A percentile compares a stretch with the other conserved stretches of the same genome.
Conservation (phyloP, 75 land plant genomes). For the Picea sitchensis region DNA sequence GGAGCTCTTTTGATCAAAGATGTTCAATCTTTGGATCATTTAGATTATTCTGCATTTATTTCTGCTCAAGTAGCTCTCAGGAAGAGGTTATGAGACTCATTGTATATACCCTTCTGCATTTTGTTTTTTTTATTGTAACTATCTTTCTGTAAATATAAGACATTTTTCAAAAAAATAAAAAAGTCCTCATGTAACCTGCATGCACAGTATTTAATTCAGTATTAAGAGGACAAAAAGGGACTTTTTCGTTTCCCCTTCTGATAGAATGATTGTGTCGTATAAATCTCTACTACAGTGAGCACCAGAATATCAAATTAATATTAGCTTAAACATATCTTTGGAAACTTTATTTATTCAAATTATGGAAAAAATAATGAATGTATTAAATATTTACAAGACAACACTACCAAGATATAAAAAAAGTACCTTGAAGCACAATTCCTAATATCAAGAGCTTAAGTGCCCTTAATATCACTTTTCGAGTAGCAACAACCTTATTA, state of each 20-base stretch:
- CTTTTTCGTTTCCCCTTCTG: background rate
- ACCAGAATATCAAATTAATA: slow-evolving; percentile 3
- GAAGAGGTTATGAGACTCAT: no score
- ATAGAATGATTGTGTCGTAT: background rate
- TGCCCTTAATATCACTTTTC: slow-evolving; percentile 39
- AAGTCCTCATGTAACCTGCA: no score
- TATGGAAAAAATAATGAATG: background rate
- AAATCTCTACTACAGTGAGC: background rate
- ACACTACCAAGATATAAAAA: background rate
- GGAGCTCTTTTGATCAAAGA: no score
- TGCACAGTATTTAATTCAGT: no score
- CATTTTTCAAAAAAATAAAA: no score
- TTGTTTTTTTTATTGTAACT: no score
- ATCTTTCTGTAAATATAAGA: no score
- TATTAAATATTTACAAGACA: background rate
- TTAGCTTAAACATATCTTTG: background rate
- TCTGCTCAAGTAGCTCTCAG: no score
- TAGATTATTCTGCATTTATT: no score
- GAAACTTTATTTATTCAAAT: background rate
- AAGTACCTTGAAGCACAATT: slow-evolving; percentile 64
- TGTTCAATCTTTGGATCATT: no score
- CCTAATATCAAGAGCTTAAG: slow-evolving; percentile 58
- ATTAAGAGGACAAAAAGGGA: background rate
- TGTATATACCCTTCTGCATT: no score
- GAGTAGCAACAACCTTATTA: slow-evolving; percentile 34